These are phyloP conservation scores for Suillus subalutaceus DNA, from an alignment of 768 basidiomycete species.

Conservation along the genomic window DNA sequence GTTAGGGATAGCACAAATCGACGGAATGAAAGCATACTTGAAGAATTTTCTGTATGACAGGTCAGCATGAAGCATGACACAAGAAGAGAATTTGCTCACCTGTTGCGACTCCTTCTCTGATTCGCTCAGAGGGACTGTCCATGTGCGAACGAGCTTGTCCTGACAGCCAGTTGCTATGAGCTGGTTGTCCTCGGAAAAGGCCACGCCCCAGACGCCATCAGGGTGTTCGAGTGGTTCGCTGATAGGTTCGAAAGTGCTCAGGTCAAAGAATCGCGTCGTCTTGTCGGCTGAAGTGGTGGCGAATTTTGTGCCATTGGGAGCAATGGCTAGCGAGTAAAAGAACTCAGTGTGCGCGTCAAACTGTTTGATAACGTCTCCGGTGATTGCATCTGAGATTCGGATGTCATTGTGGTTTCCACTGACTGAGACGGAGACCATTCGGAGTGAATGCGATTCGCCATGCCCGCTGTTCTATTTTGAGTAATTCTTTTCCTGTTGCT, in stretches of 20 bases:
- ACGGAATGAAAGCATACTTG: neutral
- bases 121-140: neutral
- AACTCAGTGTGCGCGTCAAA: neutral
- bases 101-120: neutral
- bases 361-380: neutral
- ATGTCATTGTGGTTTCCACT: neutral
- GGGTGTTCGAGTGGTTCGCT: neutral
- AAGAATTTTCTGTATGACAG: neutral
- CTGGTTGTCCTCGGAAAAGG: neutral
- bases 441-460: too few relatives aligned
- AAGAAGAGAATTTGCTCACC: neutral
- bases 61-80: neutral
- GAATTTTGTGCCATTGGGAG: neutral
- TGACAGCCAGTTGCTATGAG: neutral
- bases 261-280: neutral
- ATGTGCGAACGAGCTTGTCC: neutral
- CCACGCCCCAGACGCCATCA: rapidly evolving
- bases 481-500: neutral
- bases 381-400: neutral
- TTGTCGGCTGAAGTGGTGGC: neutral
- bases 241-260: neutral
- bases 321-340: neutral
- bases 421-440: neutral
- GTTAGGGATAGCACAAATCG: neutral
- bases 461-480: neutral